Percentiles rank a stretch among this genome's conserved stretches.
These are phyloP conservation scores for Rhodotorula graminis DNA, from an alignment of 768 basidiomycete genomes.

Conservation along the genomic window DNA sequence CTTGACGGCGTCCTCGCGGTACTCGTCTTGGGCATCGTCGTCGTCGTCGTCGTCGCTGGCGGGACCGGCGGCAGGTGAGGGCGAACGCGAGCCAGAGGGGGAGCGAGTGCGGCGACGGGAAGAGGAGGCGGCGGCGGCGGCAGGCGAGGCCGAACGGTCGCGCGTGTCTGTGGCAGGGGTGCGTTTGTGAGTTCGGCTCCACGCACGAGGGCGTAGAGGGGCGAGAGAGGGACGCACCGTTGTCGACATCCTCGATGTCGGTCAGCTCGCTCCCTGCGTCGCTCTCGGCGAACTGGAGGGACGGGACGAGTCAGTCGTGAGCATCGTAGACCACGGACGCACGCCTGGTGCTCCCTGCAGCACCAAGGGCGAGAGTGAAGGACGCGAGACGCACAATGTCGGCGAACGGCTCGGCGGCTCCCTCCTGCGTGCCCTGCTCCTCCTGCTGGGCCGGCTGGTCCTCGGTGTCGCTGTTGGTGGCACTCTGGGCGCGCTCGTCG, in stretches of 20 bases:
- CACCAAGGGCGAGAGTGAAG: no score
- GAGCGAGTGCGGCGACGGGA: conserved; percentile 19
- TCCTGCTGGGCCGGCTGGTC: neutral
- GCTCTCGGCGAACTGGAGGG: conserved; percentile 61
- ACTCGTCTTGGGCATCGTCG: conserved; percentile 50
- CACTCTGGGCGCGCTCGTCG: neutral
- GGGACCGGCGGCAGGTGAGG: conserved; percentile 42
- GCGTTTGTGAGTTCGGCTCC: no score
- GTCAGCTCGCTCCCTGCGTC: conserved; percentile 53
- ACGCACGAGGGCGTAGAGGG: neutral
- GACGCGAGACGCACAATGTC: conserved; percentile 3
- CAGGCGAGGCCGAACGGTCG: conserved; percentile 1
- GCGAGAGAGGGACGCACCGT: conserved; percentile 43
- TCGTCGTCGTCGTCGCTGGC: conserved; percentile 12
- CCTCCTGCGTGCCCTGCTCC: neutral
- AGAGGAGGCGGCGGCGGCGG: conserved; percentile 16
- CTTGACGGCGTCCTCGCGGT: conserved; percentile 49
- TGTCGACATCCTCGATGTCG: conserved; percentile 73
- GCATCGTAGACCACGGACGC: no score
- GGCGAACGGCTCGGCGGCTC: neutral
- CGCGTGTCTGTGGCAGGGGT: neutral
- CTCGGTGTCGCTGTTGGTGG: neutral
- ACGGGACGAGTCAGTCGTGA: neutral
- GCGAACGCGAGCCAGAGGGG: conserved; percentile 47
- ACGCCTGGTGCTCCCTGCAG: no score